Evolutionary conservation across 2,329 filamentous ascomycete species (phyloP).

Genomic region (Seiridium unicorne): DNA sequence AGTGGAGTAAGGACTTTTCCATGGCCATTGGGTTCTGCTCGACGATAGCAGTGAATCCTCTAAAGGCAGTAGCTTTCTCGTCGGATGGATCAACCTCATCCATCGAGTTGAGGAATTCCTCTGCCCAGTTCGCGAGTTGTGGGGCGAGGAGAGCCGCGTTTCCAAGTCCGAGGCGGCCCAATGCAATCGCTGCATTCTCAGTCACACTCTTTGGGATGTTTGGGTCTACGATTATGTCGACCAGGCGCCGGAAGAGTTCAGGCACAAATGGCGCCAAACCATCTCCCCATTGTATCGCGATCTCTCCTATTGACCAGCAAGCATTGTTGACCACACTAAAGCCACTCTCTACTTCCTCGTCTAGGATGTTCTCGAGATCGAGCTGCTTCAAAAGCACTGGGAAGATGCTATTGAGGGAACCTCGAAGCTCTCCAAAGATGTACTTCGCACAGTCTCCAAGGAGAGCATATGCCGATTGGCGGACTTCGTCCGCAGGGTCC

Average conservation of each 20-base stretch:
- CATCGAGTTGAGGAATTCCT: constrained; percentile 79
- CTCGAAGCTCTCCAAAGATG: constrained; percentile 78
- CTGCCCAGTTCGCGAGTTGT: constrained; percentile 76
- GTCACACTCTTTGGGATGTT: constrained; percentile 82
- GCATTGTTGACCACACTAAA: constrained; percentile 98
- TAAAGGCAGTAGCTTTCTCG: constrained; percentile 91
- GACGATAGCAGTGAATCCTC: constrained; percentile 84
- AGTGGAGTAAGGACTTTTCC: constrained; percentile 78
- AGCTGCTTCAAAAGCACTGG: constrained; percentile 85
- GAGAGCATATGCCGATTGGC: constrained; percentile 92
- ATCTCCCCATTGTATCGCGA: constrained; percentile 75
- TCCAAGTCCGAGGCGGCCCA: constrained; percentile 81
- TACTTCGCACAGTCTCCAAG: constrained; percentile 94
- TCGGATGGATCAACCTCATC: constrained; percentile 82
- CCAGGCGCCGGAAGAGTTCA: constrained; percentile 72
- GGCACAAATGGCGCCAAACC: constrained; percentile 76
- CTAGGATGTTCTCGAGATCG: constrained; percentile 72
- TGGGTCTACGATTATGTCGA: constrained; percentile 80
- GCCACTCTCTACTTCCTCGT: constrained; percentile 78
- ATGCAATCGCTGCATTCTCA: constrained; percentile 91
- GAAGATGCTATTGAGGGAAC: constrained; percentile 70
- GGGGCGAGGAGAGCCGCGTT: constrained; percentile 76
- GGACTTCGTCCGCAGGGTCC: constrained; percentile 85
- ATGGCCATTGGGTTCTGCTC: constrained; percentile 87
- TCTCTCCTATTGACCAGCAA: constrained; percentile 95